Base-by-base conservation (phyloP, 1,284 basidiomycete genomes). In the Serendipita sp. region DNA sequence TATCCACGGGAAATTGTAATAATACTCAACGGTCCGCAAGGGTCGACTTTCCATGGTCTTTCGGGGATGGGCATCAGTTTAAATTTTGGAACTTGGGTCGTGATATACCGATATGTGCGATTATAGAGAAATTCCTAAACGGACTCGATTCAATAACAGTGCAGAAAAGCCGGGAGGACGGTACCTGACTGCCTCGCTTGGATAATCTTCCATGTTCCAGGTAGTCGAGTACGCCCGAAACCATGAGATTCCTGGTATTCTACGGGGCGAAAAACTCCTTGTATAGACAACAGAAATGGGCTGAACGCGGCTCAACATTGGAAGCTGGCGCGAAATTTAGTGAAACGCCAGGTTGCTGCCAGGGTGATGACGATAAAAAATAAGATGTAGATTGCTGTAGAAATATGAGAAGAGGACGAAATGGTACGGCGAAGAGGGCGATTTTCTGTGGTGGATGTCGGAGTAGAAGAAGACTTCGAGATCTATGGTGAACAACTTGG, bases 41-140 rank as follows among this genome's bases (percentile, higher is more conserved):
- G 1, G 93, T 96, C 5, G 87, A 91, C 77, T 96, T 95, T 55
- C 93, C 93, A 74, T 95, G 92, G 73, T 93, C 87, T 85, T 41
- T 41, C 70, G 62, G 26, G 53, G 29, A 53, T 30, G 34, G 29
- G 13, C 61, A 49, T 63, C 44, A 61, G 35, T 43, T 49, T 0
- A 49, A 49, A 6, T 49, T 49, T 49, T 17, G 17, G 29, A n/a
- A 29, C 22, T 22, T 34, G 17, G 47, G n/a, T 15, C 29, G 26
- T 2, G 50, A 26, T 49, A 49, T 69, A 87, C 87, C 91, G 67
- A 94, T 94, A 72, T 95, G 92, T 1, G 92, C 93, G 69, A 96
- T 93, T 64, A 96, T 92, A 2, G 91, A 93, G 70, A 97, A 91
- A 72, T 96, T 96, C 61, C 91, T 92, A 67, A 3, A 64, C 2